Conservation (phyloP, 306 rosid genomes). For the Prunus armeniaca region DNA sequence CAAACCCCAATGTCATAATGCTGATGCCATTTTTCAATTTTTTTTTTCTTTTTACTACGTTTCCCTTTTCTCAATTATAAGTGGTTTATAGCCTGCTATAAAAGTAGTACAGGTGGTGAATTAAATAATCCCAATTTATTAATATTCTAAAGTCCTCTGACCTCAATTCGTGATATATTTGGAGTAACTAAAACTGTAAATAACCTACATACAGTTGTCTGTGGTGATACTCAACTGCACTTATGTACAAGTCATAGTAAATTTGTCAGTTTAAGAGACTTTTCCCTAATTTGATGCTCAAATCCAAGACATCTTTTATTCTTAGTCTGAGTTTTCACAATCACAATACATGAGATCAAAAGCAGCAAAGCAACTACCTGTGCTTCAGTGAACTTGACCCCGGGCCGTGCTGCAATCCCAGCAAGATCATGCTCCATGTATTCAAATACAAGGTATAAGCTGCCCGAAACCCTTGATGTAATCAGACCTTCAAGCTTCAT, state of each 20-base stretch:
- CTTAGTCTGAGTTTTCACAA: not conserved
- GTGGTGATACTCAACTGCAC: not conserved
- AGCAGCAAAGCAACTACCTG: conserved; percentile 48
- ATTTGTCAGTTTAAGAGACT: not conserved
- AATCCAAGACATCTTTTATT: not conserved
- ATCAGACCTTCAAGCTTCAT: conserved; percentile 91
- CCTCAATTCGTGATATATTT: not conserved
- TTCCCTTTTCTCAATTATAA: too few relatives aligned
- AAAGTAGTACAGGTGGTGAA: not conserved
- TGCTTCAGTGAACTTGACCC: conserved; percentile 60
- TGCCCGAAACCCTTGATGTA: conserved; percentile 77
- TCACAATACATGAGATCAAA: not conserved
- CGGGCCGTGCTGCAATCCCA: conserved; percentile 60
- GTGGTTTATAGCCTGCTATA: too few relatives aligned
- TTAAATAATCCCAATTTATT: not conserved
- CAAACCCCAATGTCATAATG: too few relatives aligned
- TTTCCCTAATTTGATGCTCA: not conserved
- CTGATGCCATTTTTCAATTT: too few relatives aligned
- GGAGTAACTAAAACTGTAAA: not conserved
- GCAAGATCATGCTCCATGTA: conserved; percentile 91
- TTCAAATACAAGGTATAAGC: conserved; percentile 81
- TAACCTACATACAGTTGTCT: not conserved
- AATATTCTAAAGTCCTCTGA: not conserved
- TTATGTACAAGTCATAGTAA: not conserved
- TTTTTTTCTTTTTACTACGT: too few relatives aligned